These are phyloP conservation scores for Eragrostis tef DNA, from an alignment of 202 grass and related monocot species.

Conservation along the genomic window DNA sequence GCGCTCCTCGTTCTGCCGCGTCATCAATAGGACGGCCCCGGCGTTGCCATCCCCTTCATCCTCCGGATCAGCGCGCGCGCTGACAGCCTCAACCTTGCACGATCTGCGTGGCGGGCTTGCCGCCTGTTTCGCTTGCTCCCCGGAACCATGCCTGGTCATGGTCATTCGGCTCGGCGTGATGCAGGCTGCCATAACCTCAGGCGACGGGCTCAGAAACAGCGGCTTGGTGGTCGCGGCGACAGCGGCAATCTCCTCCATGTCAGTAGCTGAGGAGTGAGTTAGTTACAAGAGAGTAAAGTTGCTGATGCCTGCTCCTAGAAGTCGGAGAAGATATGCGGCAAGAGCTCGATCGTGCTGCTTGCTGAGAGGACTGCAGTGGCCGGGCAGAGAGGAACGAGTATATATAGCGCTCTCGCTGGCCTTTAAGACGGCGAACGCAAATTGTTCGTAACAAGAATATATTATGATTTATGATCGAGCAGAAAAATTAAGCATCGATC, in stretches of 20 bases:
- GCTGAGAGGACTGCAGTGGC: background rate
- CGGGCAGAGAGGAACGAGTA: background rate
- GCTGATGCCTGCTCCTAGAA: background rate
- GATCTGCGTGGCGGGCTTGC: background rate
- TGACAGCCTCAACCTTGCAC: background rate
- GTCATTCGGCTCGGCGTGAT: background rate
- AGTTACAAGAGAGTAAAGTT: too few species aligned
- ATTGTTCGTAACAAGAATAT: background rate
- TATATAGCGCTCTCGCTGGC: background rate
- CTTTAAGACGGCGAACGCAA: background rate
- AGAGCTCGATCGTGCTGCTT: background rate
- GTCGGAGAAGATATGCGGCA: background rate
- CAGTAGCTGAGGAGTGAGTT: background rate
- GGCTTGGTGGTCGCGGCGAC: too few species aligned
- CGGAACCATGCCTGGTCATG: background rate
- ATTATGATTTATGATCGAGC: too few species aligned
- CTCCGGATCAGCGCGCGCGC: background rate
- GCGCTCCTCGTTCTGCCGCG: background rate
- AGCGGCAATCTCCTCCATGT: background rate
- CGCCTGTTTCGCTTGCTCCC: too few species aligned
- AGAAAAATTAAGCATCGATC: too few species aligned
- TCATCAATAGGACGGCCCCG: background rate
- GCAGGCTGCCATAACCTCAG: background rate
- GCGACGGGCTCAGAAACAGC: background rate
- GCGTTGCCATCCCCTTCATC: background rate